Evolutionary conservation across 139 green algal genomes (phyloP).

Genomic region (Chlorella vulgaris): DNA sequence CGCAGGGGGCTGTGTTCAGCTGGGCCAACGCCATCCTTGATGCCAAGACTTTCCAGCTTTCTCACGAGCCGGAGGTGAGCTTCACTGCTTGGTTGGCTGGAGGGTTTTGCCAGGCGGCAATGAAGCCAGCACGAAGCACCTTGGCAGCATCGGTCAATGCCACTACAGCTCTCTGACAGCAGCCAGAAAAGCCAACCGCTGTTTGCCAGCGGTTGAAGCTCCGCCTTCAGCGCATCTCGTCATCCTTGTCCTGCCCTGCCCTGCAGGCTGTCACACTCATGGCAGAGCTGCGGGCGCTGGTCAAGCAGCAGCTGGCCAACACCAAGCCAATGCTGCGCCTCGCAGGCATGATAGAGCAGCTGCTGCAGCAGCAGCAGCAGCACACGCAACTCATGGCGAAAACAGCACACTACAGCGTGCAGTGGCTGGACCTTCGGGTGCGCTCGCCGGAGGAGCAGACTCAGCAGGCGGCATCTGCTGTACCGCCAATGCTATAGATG

Average conservation of each 20-base stretch:
- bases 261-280: conserved; percentile 4
- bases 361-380: conserved; percentile 18
- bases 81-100: neutral
- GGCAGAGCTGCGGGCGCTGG: neutral
- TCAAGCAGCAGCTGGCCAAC: neutral
- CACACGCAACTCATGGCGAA: neutral
- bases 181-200: too few species aligned
- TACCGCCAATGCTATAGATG: neutral
- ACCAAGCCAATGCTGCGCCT: conserved; percentile 7
- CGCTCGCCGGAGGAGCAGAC: neutral
- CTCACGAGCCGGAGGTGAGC: conserved; percentile 9
- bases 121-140: neutral
- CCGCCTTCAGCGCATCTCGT: too few species aligned
- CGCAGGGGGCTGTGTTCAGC: neutral
- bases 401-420: conserved; percentile 16
- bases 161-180: too few species aligned
- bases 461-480: neutral
- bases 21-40: conserved; percentile 28
- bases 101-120: neutral
- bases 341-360: conserved; percentile 26
- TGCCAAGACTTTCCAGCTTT: conserved; percentile 9
- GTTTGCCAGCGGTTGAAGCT: too few species aligned
- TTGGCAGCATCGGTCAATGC: too few species aligned
- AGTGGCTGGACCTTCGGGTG: conserved; percentile 40
- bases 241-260: too few species aligned